Evolutionary conservation across 768 basidiomycete genomes (phyloP).

Genomic region (Tulasnella calospora): DNA sequence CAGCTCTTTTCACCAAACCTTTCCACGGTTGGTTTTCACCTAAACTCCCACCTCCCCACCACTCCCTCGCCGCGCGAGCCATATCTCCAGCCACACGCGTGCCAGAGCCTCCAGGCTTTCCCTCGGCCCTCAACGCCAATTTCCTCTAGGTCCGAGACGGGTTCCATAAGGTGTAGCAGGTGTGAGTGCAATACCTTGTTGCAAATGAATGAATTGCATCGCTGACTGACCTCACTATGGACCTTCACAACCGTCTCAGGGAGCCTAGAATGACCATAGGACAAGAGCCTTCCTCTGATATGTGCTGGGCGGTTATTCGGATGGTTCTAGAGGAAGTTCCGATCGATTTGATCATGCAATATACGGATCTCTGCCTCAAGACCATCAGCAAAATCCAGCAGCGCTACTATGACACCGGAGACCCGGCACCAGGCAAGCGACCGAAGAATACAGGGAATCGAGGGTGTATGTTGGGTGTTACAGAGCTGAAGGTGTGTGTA

Average conservation of each 20-base stretch:
- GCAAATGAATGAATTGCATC: neutral
- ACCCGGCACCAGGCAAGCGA: neutral
- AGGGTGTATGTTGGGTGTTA: neutral
- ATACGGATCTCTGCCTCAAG: neutral
- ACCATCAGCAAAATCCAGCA: neutral
- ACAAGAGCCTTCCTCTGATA: neutral
- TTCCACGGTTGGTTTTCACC: neutral
- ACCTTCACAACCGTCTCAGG: neutral
- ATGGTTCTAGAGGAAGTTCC: neutral
- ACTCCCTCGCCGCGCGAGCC: neutral
- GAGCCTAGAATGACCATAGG: neutral
- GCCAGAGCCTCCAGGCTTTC: neutral
- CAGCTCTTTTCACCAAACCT: constrained; percentile 32
- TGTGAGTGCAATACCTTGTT: neutral
- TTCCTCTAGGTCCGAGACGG: neutral
- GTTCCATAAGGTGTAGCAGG: neutral
- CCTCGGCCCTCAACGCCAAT: neutral
- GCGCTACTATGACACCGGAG: neutral
- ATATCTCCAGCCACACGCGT: neutral
- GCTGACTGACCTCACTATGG: neutral
- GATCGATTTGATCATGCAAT: neutral
- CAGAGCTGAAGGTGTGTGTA: neutral
- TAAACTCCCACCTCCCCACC: neutral
- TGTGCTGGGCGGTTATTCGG: constrained; percentile 1
- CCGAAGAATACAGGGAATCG: too few species aligned